Percentiles rank a stretch among this genome's conserved stretches.
phyloP scores from a whole-genome alignment of 129 eudicot genomes.

The Pseudognaphalium luteoalbum region DNA sequence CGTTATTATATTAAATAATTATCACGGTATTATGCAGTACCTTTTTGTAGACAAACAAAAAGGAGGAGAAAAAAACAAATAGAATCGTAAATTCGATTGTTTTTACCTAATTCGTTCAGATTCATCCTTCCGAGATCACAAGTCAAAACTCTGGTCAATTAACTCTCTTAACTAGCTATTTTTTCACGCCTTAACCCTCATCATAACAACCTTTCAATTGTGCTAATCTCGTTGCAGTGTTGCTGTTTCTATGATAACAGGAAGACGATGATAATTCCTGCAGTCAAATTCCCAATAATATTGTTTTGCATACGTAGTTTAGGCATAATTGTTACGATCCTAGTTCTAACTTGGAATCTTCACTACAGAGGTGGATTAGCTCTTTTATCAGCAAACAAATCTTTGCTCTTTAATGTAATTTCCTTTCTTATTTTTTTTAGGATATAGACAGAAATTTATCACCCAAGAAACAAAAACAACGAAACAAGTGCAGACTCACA shows the following conservation, averaged over 20 bases:
- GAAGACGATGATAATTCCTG: conserved; percentile 47
- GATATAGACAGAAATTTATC: too few species aligned
- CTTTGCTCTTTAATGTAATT: conserved; percentile 78
- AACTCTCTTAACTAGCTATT: background rate
- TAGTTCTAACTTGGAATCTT: conserved; percentile 68
- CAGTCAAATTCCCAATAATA: conserved; percentile 63
- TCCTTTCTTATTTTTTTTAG: background rate
- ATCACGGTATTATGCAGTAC: too few species aligned
- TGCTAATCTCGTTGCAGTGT: background rate
- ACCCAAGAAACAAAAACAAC: too few species aligned
- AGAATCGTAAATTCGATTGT: too few species aligned
- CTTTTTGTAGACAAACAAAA: too few species aligned
- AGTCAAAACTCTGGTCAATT: background rate
- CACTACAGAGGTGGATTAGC: conserved; percentile 91
- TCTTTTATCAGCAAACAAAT: conserved; percentile 62
- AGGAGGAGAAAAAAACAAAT: too few species aligned
- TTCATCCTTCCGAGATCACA: background rate
- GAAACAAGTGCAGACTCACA: too few species aligned
- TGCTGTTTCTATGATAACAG: background rate
- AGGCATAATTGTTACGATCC: conserved; percentile 50
- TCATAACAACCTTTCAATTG: background rate
- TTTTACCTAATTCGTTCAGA: background rate
- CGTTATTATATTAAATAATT: too few species aligned
- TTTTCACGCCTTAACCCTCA: background rate
- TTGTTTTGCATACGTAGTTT: conserved; percentile 51